These are phyloP conservation scores for Urtica urens DNA, from an alignment of 306 rosid genomes.

Conservation along the genomic window DNA sequence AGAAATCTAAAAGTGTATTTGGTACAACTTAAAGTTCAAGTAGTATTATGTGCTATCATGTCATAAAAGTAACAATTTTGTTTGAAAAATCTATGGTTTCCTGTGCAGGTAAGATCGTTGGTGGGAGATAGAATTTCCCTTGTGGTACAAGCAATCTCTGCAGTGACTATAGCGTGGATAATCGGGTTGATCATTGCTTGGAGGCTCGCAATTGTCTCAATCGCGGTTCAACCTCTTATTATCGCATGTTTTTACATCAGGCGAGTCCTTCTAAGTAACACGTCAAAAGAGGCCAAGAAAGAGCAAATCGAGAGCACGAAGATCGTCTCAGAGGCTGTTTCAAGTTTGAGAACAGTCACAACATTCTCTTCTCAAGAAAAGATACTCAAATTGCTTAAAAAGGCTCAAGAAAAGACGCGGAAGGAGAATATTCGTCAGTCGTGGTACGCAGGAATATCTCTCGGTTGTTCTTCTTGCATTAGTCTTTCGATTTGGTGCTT, in stretches of 20 bases:
- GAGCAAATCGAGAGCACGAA: slow-evolving; percentile 38
- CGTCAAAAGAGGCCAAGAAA: slow-evolving; percentile 23
- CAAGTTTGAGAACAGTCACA: slow-evolving; percentile 28
- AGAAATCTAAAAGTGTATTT: too few relatives aligned
- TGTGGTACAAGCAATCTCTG: slow-evolving; percentile 31
- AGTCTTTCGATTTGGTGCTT: slow-evolving; percentile 17
- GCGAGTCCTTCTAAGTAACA: slow-evolving; percentile 24
- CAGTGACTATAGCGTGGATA: slow-evolving; percentile 33
- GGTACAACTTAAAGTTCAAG: too few relatives aligned
- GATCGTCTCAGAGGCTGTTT: slow-evolving; percentile 37
- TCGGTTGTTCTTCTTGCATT: slow-evolving; percentile 18
- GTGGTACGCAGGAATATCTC: slow-evolving; percentile 32
- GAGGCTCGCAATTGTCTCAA: slow-evolving; percentile 32
- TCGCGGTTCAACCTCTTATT: slow-evolving; percentile 33
- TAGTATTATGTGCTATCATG: too few relatives aligned
- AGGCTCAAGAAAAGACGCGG: slow-evolving; percentile 25
- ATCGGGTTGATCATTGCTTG: slow-evolving; percentile 36
- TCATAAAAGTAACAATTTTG: too few relatives aligned
- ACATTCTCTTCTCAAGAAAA: slow-evolving; percentile 37
- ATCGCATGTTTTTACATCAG: slow-evolving; percentile 25
- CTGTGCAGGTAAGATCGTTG: slow-evolving; percentile 41
- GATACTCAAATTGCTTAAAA: slow-evolving; percentile 22
- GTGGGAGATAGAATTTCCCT: slow-evolving; percentile 42
- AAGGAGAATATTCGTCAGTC: slow-evolving; percentile 25
- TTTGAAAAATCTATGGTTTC: too few relatives aligned